Evolutionary conservation across 106 monocot species (phyloP).

Genomic region (Allium fistulosum): DNA sequence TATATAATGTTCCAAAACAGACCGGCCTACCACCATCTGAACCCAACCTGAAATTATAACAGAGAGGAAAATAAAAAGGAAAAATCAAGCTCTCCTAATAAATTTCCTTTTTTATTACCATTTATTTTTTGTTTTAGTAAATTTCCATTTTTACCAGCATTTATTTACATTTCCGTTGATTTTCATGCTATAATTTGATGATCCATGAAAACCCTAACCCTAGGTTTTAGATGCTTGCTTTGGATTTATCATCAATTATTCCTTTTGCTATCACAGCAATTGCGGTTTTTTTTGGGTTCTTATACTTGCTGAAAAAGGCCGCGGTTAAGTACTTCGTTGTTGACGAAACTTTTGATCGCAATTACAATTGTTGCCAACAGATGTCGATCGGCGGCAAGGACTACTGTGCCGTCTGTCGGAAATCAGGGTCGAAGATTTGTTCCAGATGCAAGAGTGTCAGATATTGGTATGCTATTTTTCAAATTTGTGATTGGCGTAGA

Average conservation of each 20-base stretch:
- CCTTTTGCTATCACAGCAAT: conserved; percentile 33
- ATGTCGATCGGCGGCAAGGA: conserved; percentile 14
- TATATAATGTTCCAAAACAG: too few species aligned
- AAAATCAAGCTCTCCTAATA: too few species aligned
- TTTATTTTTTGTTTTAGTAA: too few species aligned
- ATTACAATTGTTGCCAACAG: conserved; percentile 5
- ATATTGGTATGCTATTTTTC: conserved; percentile 40
- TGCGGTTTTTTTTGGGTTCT: conserved; percentile 19
- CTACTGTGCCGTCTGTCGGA: conserved; percentile 32
- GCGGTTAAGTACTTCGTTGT: conserved; percentile 32
- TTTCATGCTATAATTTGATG: neutral
- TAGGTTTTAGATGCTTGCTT: conserved; percentile 41
- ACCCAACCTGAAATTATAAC: too few species aligned
- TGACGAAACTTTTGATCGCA: conserved; percentile 21
- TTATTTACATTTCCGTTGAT: too few species aligned
- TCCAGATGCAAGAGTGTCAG: conserved; percentile 42
- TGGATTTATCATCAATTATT: conserved; percentile 31
- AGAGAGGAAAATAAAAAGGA: too few species aligned
- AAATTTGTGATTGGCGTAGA: neutral
- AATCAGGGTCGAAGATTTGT: conserved; percentile 30
- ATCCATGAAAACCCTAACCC: conserved; percentile 29
- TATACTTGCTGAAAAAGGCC: conserved; percentile 19
- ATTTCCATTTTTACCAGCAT: too few species aligned
- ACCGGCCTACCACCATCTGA: too few species aligned
- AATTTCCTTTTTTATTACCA: too few species aligned